These are phyloP conservation scores for Cicer judaicum DNA, from an alignment of 306 rosid genomes.

Conservation along the genomic window DNA sequence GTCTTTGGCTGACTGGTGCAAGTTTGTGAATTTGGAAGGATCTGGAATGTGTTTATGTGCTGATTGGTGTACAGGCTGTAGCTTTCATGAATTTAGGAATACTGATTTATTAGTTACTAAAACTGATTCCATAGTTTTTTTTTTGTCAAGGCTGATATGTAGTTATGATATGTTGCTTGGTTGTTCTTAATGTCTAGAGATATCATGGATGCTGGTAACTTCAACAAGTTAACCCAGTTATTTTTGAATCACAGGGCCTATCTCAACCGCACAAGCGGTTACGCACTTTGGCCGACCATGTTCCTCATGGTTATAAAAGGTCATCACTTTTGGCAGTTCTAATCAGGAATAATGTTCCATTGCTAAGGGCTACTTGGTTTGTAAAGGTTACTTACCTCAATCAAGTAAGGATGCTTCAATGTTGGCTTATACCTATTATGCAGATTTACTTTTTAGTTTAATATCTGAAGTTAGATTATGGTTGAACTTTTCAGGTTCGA, in stretches of 20 bases:
- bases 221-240: conserved; percentile 31
- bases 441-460: conserved; percentile 15
- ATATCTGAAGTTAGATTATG: conserved; percentile 49
- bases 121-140: conserved; percentile 24
- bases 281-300: conserved; percentile 80
- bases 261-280: conserved; percentile 90
- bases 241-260: conserved; percentile 69
- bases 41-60: conserved; percentile 27
- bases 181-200: conserved; percentile 25
- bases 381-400: conserved; percentile 87
- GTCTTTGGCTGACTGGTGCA: conserved; percentile 20
- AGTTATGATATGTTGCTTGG: conserved; percentile 27
- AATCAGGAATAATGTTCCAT: conserved; percentile 87
- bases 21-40: conserved; percentile 8
- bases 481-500: conserved; percentile 66
- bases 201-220: conserved; percentile 22
- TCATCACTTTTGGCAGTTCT: conserved; percentile 80
- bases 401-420: conserved; percentile 64
- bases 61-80: conserved; percentile 22
- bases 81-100: conserved; percentile 13
- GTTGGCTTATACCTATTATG: conserved; percentile 3
- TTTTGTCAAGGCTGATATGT: conserved; percentile 14
- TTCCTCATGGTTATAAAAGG: conserved; percentile 88
- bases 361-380: conserved; percentile 97
- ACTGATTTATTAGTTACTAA: conserved; percentile 19